Conservation (phyloP, 192 early-diverging fungal species). For the Podila minutissima region DNA sequence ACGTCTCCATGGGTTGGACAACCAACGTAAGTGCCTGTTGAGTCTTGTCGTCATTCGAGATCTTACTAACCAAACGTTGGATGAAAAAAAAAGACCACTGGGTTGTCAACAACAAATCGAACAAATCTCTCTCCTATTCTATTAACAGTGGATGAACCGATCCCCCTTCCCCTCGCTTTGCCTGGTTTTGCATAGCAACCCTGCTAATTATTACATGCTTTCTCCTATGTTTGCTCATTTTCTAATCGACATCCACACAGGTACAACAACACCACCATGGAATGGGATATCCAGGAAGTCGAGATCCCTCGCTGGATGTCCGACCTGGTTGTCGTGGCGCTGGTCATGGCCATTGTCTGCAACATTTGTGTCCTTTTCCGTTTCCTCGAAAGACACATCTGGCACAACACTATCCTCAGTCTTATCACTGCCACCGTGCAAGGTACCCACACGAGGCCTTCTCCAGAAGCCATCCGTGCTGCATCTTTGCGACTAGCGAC, state of each 20-base stretch:
- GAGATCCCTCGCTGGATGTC: slow-evolving; percentile 22
- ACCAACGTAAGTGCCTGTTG: slow-evolving; percentile 10
- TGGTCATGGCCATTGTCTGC: slow-evolving; percentile 30
- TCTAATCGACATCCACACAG: slow-evolving; percentile 1
- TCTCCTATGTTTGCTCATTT: too few relatives aligned
- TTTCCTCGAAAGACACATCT: slow-evolving; percentile 28
- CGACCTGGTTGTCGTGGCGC: slow-evolving; percentile 9
- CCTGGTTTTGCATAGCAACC: neutral
- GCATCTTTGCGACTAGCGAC: neutral
- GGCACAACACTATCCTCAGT: slow-evolving; percentile 14
- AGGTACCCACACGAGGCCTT: neutral
- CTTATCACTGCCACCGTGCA: slow-evolving; percentile 23
- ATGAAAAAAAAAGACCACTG: neutral
- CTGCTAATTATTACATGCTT: too few relatives aligned
- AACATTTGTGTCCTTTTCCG: slow-evolving; percentile 32
- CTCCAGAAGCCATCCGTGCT: neutral
- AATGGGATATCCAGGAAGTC: neutral
- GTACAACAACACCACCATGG: slow-evolving; percentile 8
- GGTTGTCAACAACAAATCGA: too few relatives aligned
- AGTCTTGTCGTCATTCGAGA: too few relatives aligned
- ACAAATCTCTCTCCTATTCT: too few relatives aligned
- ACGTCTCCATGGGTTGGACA: slow-evolving; percentile 36
- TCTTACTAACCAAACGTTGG: neutral
- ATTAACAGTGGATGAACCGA: neutral
- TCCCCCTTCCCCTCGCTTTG: too few relatives aligned